A percentile compares a stretch with the other conserved stretches of the same genome.
Evolutionary conservation across 805 yeast genomes (phyloP).

Genomic region (Starmerella stigmatis): DNA sequence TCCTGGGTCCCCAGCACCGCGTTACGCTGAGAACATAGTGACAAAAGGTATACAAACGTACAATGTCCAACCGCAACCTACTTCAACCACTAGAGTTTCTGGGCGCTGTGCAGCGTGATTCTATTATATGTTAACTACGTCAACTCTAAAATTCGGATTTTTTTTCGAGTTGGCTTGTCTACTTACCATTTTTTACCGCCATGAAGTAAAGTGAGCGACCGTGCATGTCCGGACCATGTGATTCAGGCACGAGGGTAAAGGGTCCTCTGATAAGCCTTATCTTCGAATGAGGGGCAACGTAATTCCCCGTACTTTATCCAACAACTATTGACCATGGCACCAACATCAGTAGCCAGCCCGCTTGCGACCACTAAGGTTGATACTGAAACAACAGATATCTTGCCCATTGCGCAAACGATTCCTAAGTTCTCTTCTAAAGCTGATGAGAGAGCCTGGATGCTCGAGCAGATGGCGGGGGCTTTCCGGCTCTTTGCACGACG

Average conservation of each 20-base stretch:
- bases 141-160: too few relatives aligned
- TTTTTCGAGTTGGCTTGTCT: too few relatives aligned
- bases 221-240: too few relatives aligned
- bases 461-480: slow-evolving; percentile 74
- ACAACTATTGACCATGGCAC: neutral
- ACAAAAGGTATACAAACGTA: neutral
- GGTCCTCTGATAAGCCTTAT: neutral
- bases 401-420: slow-evolving; percentile 19
- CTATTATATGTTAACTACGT: too few relatives aligned
- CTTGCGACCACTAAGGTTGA: slow-evolving; percentile 8
- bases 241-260: neutral
- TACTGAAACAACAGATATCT: slow-evolving; percentile 2
- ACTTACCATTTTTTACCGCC: too few relatives aligned
- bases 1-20: slow-evolving; percentile 24
- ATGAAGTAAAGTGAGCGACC: too few relatives aligned
- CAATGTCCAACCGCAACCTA: neutral
- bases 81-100: neutral
- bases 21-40: neutral
- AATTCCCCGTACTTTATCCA: too few relatives aligned
- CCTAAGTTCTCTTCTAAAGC: slow-evolving; percentile 19
- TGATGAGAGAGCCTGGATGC: slow-evolving; percentile 22
- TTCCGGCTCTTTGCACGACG: slow-evolving; percentile 69
- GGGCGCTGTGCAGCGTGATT: too few relatives aligned
- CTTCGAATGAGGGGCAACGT: too few relatives aligned
- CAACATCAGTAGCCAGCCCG: neutral